Conservation (phyloP, 371 early-diverging fungal genomes). For the Lichtheimia corymbifera region DNA sequence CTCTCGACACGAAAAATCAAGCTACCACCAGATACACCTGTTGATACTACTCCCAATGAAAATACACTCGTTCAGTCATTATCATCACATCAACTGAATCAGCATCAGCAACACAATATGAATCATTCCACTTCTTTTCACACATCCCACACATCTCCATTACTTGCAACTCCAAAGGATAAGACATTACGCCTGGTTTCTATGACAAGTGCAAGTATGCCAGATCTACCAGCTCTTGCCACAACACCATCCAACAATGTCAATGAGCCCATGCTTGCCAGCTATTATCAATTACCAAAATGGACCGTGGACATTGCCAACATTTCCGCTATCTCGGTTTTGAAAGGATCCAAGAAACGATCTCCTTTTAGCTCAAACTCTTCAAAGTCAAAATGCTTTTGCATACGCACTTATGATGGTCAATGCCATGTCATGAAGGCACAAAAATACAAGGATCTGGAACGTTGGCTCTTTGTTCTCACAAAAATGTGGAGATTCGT, state of each 20-base stretch:
- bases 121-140: constrained; percentile 19
- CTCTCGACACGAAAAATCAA: constrained; percentile 40
- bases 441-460: constrained; percentile 49
- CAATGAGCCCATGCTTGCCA: constrained; percentile 19
- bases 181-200: constrained; percentile 15
- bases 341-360: constrained; percentile 32
- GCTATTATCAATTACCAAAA: constrained; percentile 50
- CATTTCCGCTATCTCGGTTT: constrained; percentile 40
- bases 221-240: constrained; percentile 10
- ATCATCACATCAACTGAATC: background rate
- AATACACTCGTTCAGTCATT: constrained; percentile 8
- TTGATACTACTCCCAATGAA: constrained; percentile 13
- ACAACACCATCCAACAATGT: constrained; percentile 1
- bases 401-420: constrained; percentile 39
- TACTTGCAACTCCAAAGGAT: constrained; percentile 42
- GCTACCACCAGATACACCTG: constrained; percentile 31
- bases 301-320: constrained; percentile 43
- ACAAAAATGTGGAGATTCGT: constrained; percentile 52
- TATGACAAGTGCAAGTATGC: constrained; percentile 8
- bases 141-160: constrained; percentile 34
- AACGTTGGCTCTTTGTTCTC: constrained; percentile 54
- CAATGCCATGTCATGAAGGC: constrained; percentile 41
- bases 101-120: constrained; percentile 8
- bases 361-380: constrained; percentile 11
- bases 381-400: constrained; percentile 41